These are phyloP conservation scores for Nicotiana knightiana DNA, from an alignment of 257 asterid species.

Conservation along the genomic window DNA sequence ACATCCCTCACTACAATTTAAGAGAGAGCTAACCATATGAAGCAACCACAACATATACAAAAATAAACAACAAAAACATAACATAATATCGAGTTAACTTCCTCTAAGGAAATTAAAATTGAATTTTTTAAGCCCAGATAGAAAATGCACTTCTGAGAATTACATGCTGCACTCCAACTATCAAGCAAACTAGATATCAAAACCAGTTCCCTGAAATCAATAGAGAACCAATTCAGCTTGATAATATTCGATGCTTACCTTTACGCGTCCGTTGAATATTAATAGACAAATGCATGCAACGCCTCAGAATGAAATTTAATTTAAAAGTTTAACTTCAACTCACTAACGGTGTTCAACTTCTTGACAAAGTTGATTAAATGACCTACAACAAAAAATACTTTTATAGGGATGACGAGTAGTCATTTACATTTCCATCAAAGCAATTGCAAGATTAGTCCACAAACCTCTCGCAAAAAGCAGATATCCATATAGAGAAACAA, in stretches of 20 bases:
- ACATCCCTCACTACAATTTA: not conserved
- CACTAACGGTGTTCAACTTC: not conserved
- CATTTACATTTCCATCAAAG: not conserved
- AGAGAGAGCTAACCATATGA: conserved; percentile 9
- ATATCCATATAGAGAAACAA: not conserved
- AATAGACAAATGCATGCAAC: not conserved
- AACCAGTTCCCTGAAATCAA: not conserved
- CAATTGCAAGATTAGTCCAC: not conserved
- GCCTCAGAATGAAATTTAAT: not conserved
- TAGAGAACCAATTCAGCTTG: not conserved
- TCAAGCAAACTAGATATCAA: not conserved
- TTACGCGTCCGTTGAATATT: not conserved
- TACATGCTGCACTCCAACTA: not conserved
- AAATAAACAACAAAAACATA: too few species aligned
- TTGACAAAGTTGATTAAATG: too few species aligned
- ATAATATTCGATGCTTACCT: not conserved
- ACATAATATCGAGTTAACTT: not conserved
- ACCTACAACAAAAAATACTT: too few species aligned
- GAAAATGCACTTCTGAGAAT: not conserved
- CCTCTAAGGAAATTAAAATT: not conserved
- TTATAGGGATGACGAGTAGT: not conserved
- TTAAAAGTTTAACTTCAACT: too few species aligned
- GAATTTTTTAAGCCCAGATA: not conserved
- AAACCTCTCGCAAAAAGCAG: not conserved
- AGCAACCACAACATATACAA: not conserved